Base-by-base conservation (phyloP, 1,284 basidiomycete genomes). In the Acaromyces ingoldii region DNA sequence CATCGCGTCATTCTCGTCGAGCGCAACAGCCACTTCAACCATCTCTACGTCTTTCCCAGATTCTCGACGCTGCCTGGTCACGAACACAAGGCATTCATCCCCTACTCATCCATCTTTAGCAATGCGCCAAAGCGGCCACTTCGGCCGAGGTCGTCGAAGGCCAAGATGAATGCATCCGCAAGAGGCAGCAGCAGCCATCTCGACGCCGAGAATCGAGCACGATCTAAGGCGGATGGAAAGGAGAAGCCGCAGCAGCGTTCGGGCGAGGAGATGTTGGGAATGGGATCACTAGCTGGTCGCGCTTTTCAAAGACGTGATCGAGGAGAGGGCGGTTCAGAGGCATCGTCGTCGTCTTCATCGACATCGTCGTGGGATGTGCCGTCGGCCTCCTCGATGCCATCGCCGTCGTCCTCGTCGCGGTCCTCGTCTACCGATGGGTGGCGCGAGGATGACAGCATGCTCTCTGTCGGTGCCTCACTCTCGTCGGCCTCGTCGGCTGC, bases 41-140 rank as follows among this genome's bases (percentile, higher is more conserved):
- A 73, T 51, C 68, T 73, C 26, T 76, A 85, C 72, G 81, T 82
- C 46, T 78, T 85, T 44, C 83, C 85, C 2, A 80, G 85, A 42
- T 82, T 82, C 60, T 80, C 82, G 7, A 81, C 85, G 11, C 78
- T 86, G 6, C 80, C 83, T 5, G 81, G 82, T 28, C 83, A 86
- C 65, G 85, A 85, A 74, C 82, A 86, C 77, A 86, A 86, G 78
- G 83, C 84, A 17, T 84, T 84, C 81, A 70, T 76, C 76, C 79
- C 64, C 1, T 81, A 78, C 67, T 61, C 68, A 13, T 65, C 61
- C 58, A 88, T 92, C 84, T 91, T 88, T 81, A 90, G 91, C 78
- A 82, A 88, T 56, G 81, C 88, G 7, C 83, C 85, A 24, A 58
- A 39, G 85, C 49, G 49, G 24, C 46, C 46, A 17, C 29, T 6